A percentile compares a stretch with the other conserved stretches of the same genome.
Evolutionary conservation across 1,284 basidiomycete genomes (phyloP).

Genomic region (Malassezia dermatis): DNA sequence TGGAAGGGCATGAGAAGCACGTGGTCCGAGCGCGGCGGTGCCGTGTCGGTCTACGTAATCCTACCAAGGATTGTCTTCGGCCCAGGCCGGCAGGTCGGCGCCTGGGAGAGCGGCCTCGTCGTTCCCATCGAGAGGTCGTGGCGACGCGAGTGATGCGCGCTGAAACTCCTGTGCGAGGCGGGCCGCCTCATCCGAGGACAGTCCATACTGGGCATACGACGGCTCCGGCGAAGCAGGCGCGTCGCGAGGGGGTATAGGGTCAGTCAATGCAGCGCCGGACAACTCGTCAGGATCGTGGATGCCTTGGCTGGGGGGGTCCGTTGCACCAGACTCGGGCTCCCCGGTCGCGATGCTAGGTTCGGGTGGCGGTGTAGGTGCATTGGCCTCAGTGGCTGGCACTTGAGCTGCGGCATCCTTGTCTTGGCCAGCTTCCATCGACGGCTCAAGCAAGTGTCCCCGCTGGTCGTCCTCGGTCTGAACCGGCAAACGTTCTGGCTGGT

Average conservation of each 20-base stretch:
- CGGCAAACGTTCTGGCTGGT: background rate
- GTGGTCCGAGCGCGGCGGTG: background rate
- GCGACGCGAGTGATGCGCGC: background rate
- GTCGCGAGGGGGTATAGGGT: background rate
- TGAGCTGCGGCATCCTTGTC: background rate
- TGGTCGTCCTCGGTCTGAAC: background rate
- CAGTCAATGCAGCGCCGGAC: background rate
- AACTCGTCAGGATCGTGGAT: background rate
- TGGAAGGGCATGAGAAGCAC: conserved; percentile 6
- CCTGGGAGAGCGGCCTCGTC: background rate
- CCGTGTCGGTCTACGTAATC: background rate
- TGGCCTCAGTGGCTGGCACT: background rate
- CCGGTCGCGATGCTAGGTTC: background rate
- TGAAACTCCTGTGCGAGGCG: conserved; percentile 4
- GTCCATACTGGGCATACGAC: conserved; percentile 2
- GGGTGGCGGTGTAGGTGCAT: background rate
- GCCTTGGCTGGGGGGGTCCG: too few relatives aligned
- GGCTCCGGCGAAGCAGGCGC: background rate
- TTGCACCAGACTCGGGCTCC: background rate
- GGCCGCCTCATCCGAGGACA: conserved; percentile 7
- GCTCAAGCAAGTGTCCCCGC: background rate
- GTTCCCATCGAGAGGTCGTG: background rate
- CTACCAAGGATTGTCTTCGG: conserved; percentile 14
- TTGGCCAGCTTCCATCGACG: background rate
- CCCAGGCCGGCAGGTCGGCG: conserved; percentile 2